Percentiles rank a stretch among this genome's conserved stretches.
phyloP scores from a whole-genome alignment of 2,329 filamentous ascomycete genomes.

The Escovopsis sp. region DNA sequence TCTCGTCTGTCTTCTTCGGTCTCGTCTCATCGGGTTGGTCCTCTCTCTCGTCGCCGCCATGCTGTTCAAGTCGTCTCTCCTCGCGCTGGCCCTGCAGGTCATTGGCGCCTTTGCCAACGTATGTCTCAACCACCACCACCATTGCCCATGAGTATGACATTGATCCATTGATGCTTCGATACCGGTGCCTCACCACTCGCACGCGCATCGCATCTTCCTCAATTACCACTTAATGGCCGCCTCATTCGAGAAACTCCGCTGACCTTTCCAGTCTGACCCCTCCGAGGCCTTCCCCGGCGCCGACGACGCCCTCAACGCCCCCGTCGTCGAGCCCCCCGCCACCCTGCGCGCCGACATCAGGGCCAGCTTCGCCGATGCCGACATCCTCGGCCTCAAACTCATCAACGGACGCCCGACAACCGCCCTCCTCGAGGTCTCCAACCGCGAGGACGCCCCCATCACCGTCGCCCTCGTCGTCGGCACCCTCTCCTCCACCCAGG shows the following conservation, averaged over 20 bases:
- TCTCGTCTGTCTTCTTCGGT: slow-evolving; percentile 1
- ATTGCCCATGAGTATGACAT: too few species aligned
- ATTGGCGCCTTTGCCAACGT: slow-evolving; percentile 50
- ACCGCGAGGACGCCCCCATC: slow-evolving; percentile 66
- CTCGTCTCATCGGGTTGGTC: slow-evolving; percentile 3
- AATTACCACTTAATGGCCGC: too few species aligned
- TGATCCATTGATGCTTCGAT: neutral
- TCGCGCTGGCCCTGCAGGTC: slow-evolving; percentile 57
- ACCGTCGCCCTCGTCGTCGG: slow-evolving; percentile 65
- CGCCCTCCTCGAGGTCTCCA: slow-evolving; percentile 68
- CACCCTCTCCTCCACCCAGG: slow-evolving; percentile 46
- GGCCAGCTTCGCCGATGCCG: slow-evolving; percentile 51
- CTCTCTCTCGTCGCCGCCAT: slow-evolving; percentile 28
- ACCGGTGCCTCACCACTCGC: neutral
- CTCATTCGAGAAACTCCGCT: neutral
- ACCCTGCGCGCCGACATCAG: slow-evolving; percentile 47
- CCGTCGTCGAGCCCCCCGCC: slow-evolving; percentile 4
- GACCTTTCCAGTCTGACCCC: neutral
- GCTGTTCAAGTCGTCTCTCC: slow-evolving; percentile 59
- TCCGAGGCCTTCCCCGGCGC: slow-evolving; percentile 1
- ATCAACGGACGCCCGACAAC: slow-evolving; percentile 82
- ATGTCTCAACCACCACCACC: slow-evolving; percentile 19
- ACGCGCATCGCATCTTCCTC: neutral
- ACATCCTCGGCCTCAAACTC: slow-evolving; percentile 90
- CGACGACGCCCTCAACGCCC: slow-evolving; percentile 3